Conservation (phyloP, 768 basidiomycete species). For the Cubamyces sp. region DNA sequence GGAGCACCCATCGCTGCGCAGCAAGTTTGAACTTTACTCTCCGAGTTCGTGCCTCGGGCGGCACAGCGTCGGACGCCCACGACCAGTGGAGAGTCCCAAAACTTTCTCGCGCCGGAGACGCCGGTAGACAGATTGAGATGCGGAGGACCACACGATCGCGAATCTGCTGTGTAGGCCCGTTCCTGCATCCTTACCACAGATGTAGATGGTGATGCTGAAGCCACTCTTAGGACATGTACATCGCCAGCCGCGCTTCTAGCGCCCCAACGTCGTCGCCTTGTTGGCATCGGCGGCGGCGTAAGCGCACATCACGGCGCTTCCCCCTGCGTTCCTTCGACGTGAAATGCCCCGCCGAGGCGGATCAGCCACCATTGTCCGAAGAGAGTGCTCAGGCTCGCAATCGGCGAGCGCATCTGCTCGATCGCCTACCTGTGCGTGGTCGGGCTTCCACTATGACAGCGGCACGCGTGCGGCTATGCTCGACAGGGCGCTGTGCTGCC, state of each 20-base stretch:
- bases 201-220: conserved; percentile 1
- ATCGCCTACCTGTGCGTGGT: conserved; percentile 8
- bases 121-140: neutral
- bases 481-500: neutral
- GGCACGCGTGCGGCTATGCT: conserved; percentile 2
- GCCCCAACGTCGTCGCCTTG: too few relatives aligned
- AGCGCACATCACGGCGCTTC: neutral
- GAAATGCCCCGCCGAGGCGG: neutral
- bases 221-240: neutral
- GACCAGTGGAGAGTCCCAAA: too few relatives aligned
- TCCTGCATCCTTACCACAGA: conserved; percentile 8
- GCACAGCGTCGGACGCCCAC: too few relatives aligned
- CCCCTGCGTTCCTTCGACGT: neutral
- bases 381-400: neutral
- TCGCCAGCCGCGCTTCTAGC: neutral
- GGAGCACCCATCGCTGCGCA: conserved; percentile 4
- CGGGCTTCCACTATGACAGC: conserved; percentile 2
- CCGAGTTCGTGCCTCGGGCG: too few relatives aligned
- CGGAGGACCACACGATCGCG: conserved; percentile 1
- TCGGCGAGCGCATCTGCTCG: neutral
- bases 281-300: too few relatives aligned
- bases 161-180: conserved; percentile 15
- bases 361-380: neutral
- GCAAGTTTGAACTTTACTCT: too few relatives aligned
- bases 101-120: neutral